phyloP scores from a whole-genome alignment of 495 filamentous ascomycete species.

The Penicillium paxilli region DNA sequence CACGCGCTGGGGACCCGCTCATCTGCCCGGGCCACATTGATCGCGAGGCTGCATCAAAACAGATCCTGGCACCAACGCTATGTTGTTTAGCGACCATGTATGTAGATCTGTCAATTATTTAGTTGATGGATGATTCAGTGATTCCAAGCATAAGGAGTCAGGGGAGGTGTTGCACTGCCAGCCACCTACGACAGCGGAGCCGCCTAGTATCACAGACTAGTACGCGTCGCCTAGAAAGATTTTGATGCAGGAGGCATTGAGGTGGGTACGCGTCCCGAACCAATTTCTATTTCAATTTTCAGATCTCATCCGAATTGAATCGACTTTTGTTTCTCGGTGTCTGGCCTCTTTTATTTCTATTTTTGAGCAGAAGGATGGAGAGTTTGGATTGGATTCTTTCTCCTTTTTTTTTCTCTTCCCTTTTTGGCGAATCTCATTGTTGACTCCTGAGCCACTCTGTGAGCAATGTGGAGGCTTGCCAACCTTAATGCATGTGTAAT shows the following conservation, averaged over 20 bases:
- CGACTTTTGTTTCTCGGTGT: neutral
- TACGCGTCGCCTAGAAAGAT: constrained; percentile 13
- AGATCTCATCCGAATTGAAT: too few relatives aligned
- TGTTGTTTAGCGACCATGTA: too few relatives aligned
- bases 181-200: constrained; percentile 14
- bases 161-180: constrained; percentile 11
- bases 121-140: too few relatives aligned
- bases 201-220: constrained; percentile 20
- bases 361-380: too few relatives aligned
- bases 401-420: too few relatives aligned
- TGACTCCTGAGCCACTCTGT: neutral
- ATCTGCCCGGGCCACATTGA: too few relatives aligned
- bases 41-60: too few relatives aligned
- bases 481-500: neutral
- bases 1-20: too few relatives aligned
- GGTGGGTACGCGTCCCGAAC: neutral
- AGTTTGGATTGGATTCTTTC: neutral
- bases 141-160: too few relatives aligned
- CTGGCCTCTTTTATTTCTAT: neutral
- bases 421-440: too few relatives aligned
- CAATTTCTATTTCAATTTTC: neutral
- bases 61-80: too few relatives aligned
- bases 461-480: neutral
- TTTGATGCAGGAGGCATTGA: neutral
- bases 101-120: too few relatives aligned